Base-by-base conservation (phyloP, 208 protist genomes). In the Naegleria fowleri region DNA sequence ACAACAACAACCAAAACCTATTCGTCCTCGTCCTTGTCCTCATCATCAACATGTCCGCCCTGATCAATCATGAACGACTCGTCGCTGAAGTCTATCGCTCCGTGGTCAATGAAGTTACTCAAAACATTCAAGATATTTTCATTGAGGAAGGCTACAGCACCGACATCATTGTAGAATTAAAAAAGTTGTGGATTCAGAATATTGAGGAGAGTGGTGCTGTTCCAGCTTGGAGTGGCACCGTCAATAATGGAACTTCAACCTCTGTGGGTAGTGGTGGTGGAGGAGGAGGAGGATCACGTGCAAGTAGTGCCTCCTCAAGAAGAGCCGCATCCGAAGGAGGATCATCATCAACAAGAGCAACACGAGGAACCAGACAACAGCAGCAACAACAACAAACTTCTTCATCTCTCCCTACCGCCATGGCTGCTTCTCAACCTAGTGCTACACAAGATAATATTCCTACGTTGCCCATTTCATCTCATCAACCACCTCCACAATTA, bases 191-290 rank as follows among this genome's bases (percentile, higher is more conserved):
- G 85, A 43, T 36, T 38, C 7, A 88, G 4, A 88, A 58, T 19
- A 33, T 88, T 15, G 22, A 5, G 5, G 40, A 33, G 9, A 88
- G 41, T n/a, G 43, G 43, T 38, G 85, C 85, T 38, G 85, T 88
- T 38, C 85, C 85, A 16, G 85, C 67, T 36, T 79, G 67, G 67
- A 79, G 36, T 79, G n/a, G n/a, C n/a, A n/a, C n/a, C n/a, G n/a
- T n/a, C n/a, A 36, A 13, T 36, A 29, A 19, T 13, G 25, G 6
- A 36, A 9, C 6, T 5, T 6, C 19, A 2, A 36, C 67, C 1
- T 7, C 25, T 36, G 2, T n/a, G 16, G n/a, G 29, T 36, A 79
- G 67, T 36, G 29, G 29, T 67, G 55, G 19, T 67, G 55, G 43
- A 48, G 43, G 43, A 48, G 43, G 43, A 48, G 43, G 1, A 1